Conservation (phyloP, 2,329 filamentous ascomycete genomes). For the Epichloe typhina region DNA sequence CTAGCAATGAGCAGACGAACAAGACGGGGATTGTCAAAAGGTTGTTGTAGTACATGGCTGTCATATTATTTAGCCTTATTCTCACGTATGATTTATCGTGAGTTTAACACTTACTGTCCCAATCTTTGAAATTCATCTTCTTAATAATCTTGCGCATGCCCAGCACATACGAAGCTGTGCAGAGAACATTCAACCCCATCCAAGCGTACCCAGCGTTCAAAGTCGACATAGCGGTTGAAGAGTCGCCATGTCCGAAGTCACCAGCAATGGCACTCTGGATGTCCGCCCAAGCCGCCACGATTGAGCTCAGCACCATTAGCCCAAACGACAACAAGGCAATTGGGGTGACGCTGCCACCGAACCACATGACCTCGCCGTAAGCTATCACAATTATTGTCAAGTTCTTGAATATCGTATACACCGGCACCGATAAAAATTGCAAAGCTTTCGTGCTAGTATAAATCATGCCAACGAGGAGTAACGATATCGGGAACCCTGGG, state of each 20-base stretch:
- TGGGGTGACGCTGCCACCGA: conserved; percentile 79
- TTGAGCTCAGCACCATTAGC: conserved; percentile 87
- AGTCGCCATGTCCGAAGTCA: conserved; percentile 41
- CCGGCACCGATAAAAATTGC: conserved; percentile 90
- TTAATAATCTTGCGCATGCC: conserved; percentile 98
- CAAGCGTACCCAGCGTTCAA: conserved; percentile 91
- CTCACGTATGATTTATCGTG: background rate
- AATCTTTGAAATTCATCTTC: conserved; percentile 99
- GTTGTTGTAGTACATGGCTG: conserved; percentile 99
- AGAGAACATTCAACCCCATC: conserved; percentile 97
- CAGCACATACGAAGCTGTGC: conserved; percentile 78
- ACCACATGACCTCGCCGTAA: conserved; percentile 97
- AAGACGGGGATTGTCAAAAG: conserved; percentile 95
- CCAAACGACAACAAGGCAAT: conserved; percentile 88
- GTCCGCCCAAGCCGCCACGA: conserved; percentile 95
- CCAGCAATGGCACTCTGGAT: conserved; percentile 71
- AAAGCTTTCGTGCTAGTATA: conserved; percentile 94
- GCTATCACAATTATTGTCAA: conserved; percentile 97
- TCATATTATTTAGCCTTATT: conserved; percentile 16
- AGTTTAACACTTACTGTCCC: conserved; percentile 68
- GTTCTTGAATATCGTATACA: conserved; percentile 99
- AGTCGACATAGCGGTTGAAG: conserved; percentile 68
- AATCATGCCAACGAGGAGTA: conserved; percentile 97
- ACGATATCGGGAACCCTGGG: conserved; percentile 86
- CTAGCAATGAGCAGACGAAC: conserved; percentile 62